Percentiles rank a stretch among this genome's conserved stretches.
phyloP scores from a whole-genome alignment of 179 eudicot species.

The Corrigiola litoralis region DNA sequence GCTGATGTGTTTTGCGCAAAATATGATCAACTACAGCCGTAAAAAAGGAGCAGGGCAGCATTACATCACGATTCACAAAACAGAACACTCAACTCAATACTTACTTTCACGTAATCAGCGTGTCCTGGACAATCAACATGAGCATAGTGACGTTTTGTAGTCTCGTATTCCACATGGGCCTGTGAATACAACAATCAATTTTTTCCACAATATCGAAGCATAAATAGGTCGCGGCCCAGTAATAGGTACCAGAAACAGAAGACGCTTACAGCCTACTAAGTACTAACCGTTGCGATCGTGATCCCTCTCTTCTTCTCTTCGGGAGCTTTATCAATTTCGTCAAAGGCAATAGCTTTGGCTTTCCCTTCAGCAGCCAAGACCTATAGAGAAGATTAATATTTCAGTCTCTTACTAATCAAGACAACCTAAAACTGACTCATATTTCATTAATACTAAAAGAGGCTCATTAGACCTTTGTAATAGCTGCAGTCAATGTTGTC shows the following conservation, averaged over 20 bases:
- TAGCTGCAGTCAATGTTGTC: slow-evolving; percentile 97
- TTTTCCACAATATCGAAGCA: not conserved
- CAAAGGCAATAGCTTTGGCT: slow-evolving; percentile 93
- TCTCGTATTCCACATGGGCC: slow-evolving; percentile 99
- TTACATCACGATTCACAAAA: not conserved
- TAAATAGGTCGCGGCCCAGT: not conserved
- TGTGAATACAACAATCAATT: slow-evolving; percentile 23
- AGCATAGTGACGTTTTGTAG: slow-evolving; percentile 82
- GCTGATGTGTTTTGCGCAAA: not conserved
- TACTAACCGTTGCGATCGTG: slow-evolving; percentile 77
- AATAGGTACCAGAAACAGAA: too few species aligned
- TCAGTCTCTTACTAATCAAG: not conserved
- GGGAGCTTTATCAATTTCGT: slow-evolving; percentile 98
- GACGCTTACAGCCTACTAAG: too few species aligned
- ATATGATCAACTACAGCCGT: not conserved
- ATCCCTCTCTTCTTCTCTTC: slow-evolving; percentile 97
- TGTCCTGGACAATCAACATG: slow-evolving; percentile 98
- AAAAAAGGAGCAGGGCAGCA: not conserved
- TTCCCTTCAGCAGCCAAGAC: slow-evolving; percentile 87
- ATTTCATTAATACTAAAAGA: not conserved
- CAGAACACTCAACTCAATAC: slow-evolving; percentile 14
- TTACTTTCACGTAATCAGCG: slow-evolving; percentile 96
- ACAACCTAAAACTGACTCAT: not conserved
- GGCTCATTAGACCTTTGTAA: slow-evolving; percentile 59
- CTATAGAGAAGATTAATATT: slow-evolving; percentile 26